Percentiles rank a stretch among this genome's conserved stretches.
Conservation (phyloP, 345 rosid genomes). For the Murraya koenigii region DNA sequence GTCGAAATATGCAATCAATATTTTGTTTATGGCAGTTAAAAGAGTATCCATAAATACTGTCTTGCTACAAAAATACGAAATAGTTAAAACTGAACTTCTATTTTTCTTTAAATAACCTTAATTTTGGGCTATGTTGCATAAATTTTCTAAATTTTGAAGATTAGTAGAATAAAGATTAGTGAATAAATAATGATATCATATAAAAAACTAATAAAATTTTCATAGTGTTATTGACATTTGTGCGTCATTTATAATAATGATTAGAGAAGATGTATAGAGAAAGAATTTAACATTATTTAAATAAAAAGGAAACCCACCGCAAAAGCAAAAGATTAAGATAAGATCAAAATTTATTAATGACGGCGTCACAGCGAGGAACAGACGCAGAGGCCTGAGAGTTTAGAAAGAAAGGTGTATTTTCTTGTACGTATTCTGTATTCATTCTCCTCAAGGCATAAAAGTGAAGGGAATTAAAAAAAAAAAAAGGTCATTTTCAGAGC, state of each 20-base stretch:
- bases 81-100: too few relatives aligned
- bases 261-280: background rate
- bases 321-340: constrained; percentile 17
- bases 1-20: too few relatives aligned
- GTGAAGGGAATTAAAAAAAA: background rate
- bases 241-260: background rate
- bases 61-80: background rate
- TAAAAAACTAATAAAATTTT: background rate
- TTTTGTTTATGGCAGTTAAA: too few relatives aligned
- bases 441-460: constrained; percentile 15
- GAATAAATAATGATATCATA: background rate
- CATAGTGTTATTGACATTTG: background rate
- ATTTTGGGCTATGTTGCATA: too few relatives aligned
- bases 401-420: background rate
- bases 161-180: background rate
- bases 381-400: background rate
- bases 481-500: constrained; percentile 15
- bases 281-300: background rate
- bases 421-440: constrained; percentile 11
- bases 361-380: background rate
- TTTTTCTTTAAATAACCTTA: too few relatives aligned
- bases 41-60: too few relatives aligned
- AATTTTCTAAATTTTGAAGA: too few relatives aligned
- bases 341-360: constrained; percentile 2
- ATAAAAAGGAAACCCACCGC: background rate